Percentiles rank a stretch among this genome's conserved stretches.
phyloP scores from a whole-genome alignment of 2,329 filamentous ascomycete species.

The Colletotrichum melonis region DNA sequence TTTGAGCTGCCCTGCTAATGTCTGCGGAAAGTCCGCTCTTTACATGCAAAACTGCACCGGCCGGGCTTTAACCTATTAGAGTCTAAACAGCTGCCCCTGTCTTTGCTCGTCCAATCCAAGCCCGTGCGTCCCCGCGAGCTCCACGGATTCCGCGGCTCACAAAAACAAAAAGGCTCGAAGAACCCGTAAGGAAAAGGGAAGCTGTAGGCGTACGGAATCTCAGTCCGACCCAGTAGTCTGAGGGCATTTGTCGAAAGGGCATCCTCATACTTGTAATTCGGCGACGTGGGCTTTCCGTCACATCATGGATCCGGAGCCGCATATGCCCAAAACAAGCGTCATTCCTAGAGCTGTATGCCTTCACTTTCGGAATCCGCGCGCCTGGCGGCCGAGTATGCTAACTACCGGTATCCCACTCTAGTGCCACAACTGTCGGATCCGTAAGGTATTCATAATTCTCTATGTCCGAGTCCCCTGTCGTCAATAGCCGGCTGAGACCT shows the following conservation, averaged over 20 bases:
- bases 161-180: conserved; percentile 18
- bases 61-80: conserved; percentile 4
- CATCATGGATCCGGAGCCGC: conserved; percentile 13
- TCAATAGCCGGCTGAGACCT: background rate
- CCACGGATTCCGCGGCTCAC: conserved; percentile 18
- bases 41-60: background rate
- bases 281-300: background rate
- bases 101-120: background rate
- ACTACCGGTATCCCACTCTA: background rate
- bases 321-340: conserved; percentile 18
- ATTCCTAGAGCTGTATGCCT: conserved; percentile 29
- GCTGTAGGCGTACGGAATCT: background rate
- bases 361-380: background rate
- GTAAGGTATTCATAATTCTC: conserved; percentile 13
- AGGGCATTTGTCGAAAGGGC: no score
- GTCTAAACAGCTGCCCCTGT: conserved; percentile 11
- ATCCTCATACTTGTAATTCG: no score
- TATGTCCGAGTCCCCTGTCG: background rate
- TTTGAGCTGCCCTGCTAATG: background rate
- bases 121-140: conserved; percentile 6
- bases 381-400: background rate
- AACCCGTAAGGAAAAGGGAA: background rate
- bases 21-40: background rate
- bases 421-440: conserved; percentile 29
- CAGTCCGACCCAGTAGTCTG: background rate